Percentiles rank a stretch among this genome's conserved stretches.
phyloP scores from a whole-genome alignment of 768 basidiomycete species.

The Agrocybe pediades region DNA sequence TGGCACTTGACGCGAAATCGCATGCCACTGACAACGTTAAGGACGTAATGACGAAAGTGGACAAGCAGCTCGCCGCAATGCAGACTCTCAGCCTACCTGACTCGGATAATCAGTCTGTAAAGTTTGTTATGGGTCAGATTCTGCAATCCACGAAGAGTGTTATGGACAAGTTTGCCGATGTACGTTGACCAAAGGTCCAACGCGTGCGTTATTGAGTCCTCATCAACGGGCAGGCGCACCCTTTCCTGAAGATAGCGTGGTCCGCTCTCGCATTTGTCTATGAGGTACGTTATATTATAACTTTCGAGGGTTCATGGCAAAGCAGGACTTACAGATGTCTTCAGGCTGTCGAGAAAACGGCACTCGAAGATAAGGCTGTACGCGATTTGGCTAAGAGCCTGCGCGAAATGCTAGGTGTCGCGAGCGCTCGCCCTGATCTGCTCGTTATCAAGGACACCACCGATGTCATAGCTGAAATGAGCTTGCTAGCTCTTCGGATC shows the following conservation, averaged over 20 bases:
- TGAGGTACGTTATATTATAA: neutral
- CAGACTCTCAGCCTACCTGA: too few relatives aligned
- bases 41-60: too few relatives aligned
- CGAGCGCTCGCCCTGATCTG: neutral
- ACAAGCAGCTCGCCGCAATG: too few relatives aligned
- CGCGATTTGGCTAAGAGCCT: neutral
- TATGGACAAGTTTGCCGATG: too few relatives aligned
- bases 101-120: too few relatives aligned
- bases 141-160: too few relatives aligned
- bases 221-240: too few relatives aligned
- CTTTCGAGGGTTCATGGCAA: too few relatives aligned
- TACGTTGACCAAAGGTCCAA: neutral
- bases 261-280: neutral
- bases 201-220: too few relatives aligned
- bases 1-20: too few relatives aligned
- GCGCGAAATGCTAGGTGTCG: slow-evolving; percentile 3
- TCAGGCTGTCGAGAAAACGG: neutral
- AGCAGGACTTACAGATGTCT: neutral
- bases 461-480: slow-evolving; percentile 6
- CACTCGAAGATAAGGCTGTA: neutral
- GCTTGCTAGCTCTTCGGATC: slow-evolving; percentile 1
- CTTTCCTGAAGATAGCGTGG: neutral
- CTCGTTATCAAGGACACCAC: neutral
- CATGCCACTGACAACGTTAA: too few relatives aligned
- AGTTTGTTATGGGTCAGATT: neutral